Percentiles rank a stretch among this genome's conserved stretches.
Conservation (phyloP, 768 basidiomycete genomes). For the Kwoniella botswanensis region DNA sequence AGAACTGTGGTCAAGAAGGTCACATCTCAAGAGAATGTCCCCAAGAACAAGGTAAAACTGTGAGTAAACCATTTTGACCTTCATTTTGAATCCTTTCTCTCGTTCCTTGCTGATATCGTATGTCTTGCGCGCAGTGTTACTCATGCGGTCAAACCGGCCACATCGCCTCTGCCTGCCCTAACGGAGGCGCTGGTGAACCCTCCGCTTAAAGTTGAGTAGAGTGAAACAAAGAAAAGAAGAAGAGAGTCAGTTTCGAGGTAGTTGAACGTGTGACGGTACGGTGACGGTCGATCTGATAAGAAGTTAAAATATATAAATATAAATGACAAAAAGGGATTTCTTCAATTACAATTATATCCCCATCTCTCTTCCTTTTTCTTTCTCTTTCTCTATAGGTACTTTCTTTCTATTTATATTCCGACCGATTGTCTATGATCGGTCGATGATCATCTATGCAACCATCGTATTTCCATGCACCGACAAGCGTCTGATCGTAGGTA, state of each 20-base stretch:
- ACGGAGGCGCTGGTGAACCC: constrained; percentile 27
- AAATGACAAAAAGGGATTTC: neutral
- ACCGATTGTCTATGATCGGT: neutral
- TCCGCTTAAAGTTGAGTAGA: constrained; percentile 30
- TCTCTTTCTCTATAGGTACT: neutral
- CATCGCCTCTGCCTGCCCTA: constrained; percentile 56
- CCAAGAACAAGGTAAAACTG: constrained; percentile 48
- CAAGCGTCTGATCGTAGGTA: neutral
- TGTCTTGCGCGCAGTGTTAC: constrained; percentile 41
- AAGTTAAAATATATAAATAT: neutral
- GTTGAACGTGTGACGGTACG: neutral
- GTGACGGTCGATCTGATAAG: neutral
- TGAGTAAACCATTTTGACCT: too few relatives aligned
- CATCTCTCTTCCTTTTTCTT: neutral
- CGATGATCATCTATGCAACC: neutral
- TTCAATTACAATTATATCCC: too few relatives aligned
- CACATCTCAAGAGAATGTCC: constrained; percentile 59
- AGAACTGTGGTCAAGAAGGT: constrained; percentile 59
- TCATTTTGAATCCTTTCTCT: too few relatives aligned
- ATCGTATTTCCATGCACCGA: neutral
- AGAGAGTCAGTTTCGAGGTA: neutral
- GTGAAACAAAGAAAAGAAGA: neutral
- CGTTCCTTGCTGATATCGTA: constrained; percentile 2
- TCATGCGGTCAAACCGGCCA: constrained; percentile 55
- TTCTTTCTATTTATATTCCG: neutral